A percentile compares a stretch with the other conserved stretches of the same genome.
Evolutionary conservation across 345 rosid genomes (phyloP).

Genomic region (Brassica juncea): DNA sequence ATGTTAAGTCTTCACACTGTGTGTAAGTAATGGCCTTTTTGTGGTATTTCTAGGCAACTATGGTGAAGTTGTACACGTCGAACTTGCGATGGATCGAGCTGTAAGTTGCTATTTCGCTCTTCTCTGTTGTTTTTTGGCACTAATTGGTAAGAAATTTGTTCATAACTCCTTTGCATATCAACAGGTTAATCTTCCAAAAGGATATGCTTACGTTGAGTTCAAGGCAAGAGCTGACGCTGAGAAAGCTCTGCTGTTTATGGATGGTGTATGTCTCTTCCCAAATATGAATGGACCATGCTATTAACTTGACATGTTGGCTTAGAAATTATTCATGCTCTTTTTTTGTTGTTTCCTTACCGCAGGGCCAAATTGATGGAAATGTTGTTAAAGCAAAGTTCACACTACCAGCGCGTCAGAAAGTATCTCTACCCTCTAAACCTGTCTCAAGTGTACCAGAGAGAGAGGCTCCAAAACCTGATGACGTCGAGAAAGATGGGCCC

Average conservation of each 20-base stretch:
- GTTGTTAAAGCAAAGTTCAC: conserved; percentile 79
- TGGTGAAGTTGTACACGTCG: conserved; percentile 85
- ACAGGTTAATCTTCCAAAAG: conserved; percentile 66
- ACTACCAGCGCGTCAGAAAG: conserved; percentile 67
- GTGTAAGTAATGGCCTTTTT: conserved; percentile 19
- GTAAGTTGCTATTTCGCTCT: conserved; percentile 52
- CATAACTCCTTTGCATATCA: not conserved
- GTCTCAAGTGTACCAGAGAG: conserved; percentile 57
- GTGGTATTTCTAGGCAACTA: conserved; percentile 59
- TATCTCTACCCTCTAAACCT: conserved; percentile 67
- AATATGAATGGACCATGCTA: conserved; percentile 15
- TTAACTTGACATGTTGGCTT: not conserved
- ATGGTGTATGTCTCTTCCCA: conserved; percentile 68
- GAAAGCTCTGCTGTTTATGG: conserved; percentile 83
- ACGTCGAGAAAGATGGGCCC: conserved; percentile 67
- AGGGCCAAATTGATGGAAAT: conserved; percentile 99
- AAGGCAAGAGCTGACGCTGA: conserved; percentile 93
- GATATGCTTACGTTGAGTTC: conserved; percentile 89
- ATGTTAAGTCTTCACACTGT: not conserved
- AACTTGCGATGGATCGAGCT: conserved; percentile 84
- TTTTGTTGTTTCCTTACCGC: conserved; percentile 40
- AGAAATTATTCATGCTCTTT: not conserved
- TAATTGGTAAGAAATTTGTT: conserved; percentile 3
- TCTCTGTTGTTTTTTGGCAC: not conserved
- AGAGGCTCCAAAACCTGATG: conserved; percentile 66